Evolutionary conservation across 192 early-diverging fungal genomes (phyloP).

Genomic region (Coemansia sp.): DNA sequence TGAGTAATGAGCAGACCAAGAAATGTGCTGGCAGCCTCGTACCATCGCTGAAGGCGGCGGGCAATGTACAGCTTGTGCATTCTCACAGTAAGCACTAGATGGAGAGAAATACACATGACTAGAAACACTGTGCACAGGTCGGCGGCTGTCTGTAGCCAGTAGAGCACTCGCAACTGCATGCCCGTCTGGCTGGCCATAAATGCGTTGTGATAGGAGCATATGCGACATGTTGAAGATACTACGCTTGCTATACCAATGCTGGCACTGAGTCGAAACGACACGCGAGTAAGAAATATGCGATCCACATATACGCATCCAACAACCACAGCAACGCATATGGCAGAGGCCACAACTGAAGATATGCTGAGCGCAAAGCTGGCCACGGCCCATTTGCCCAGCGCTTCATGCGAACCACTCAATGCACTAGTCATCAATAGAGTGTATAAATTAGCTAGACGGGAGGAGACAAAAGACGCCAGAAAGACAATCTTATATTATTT

Average conservation of each 20-base stretch:
- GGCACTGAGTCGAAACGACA: conserved; percentile 8
- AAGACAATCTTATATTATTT: neutral
- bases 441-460: neutral
- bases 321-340: neutral
- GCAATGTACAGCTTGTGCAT: neutral
- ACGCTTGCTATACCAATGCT: neutral
- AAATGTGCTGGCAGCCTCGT: neutral
- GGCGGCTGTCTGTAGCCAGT: conserved; percentile 5
- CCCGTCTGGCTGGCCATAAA: neutral
- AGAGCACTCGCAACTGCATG: conserved; percentile 1
- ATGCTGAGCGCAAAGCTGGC: conserved; percentile 15
- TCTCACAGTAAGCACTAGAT: conserved; percentile 7
- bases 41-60: conserved; percentile 4
- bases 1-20: conserved; percentile 5
- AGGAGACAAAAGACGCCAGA: neutral
- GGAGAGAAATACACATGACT: neutral
- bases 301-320: neutral
- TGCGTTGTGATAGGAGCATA: neutral
- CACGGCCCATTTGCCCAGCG: conserved; percentile 2
- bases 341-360: conserved; percentile 3
- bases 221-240: neutral
- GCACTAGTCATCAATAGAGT: neutral
- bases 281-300: neutral
- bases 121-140: conserved; percentile 2
- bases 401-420: neutral